Evolutionary conservation across 805 yeast species (phyloP), one percentile per base, ranked within the genome.

Genomic region (Candida koratica): DNA sequence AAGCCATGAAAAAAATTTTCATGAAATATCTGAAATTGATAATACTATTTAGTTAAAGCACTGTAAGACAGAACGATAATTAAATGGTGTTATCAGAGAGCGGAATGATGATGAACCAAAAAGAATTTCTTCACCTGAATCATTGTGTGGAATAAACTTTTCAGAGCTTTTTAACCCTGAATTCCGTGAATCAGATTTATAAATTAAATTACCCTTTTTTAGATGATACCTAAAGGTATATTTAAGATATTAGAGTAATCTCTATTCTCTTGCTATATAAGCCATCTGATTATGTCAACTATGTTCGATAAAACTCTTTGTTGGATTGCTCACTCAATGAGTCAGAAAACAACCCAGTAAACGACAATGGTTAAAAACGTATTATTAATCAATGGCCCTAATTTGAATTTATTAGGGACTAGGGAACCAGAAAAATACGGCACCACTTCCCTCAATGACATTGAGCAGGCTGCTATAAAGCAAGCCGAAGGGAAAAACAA

Each of bases 121-220:
- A 56, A 66, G 83, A 77, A 77, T 77, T 77, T 77, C 83, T 77
- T 77, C 83, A 77, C 73, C 83, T 77, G 81, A 77, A 73, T 48
- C 54, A 53, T 64, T 69, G 58, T 72, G 75, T 72, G 65, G 81
- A 73, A 70, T 72, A 56, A 53, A 67, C 25, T 18, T 64, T 52
- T 54, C 81, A 71, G 77, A 72, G 83, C 83, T 77, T 77, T 77
- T 77, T 77, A 77, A 77, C 82, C 73, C 83, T 77, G 83, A 72
- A 32, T 42, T 42, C 32, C 32, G 25, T 29, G 18, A 5, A 19
- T 29, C 32, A 29, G 32, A 28, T 28, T 5, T 24, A 7, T 12
- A 5, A 24, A 6, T 20, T 20, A 8, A 10, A 10, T 20, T 20
- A 20, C 9, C 23, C n/a, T n/a, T n/a, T n/a, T n/a, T n/a, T n/a